Evolutionary conservation across 1,139 yeast genomes (phyloP).

Genomic region (Blastobotrys indianensis): DNA sequence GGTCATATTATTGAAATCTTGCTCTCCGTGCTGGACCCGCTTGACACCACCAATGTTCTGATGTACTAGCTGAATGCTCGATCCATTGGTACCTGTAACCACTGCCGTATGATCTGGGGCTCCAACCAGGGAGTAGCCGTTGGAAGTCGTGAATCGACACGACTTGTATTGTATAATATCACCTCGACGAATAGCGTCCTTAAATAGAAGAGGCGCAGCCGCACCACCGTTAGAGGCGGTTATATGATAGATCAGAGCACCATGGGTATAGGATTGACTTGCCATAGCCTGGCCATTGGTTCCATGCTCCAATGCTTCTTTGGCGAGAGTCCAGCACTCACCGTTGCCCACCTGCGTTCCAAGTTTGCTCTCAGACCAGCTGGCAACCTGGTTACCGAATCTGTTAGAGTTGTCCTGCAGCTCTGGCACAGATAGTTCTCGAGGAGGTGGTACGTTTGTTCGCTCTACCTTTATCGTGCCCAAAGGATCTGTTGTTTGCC

Average conservation of each 20-base stretch:
- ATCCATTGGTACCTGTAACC: constrained; percentile 37
- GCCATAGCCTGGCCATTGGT: constrained; percentile 61
- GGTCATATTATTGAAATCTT: constrained; percentile 41
- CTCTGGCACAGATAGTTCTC: constrained; percentile 38
- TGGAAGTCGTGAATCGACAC: constrained; percentile 39
- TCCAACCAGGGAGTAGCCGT: constrained; percentile 37
- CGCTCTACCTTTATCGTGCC: constrained; percentile 33
- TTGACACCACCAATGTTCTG: constrained; percentile 54
- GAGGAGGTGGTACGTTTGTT: constrained; percentile 49
- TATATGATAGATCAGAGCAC: constrained; percentile 47
- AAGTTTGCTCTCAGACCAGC: constrained; percentile 53
- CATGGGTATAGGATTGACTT: constrained; percentile 51
- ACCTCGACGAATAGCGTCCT: constrained; percentile 39
- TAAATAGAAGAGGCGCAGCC: constrained; percentile 24
- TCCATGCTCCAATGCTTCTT: constrained; percentile 53
- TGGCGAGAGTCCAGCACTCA: constrained; percentile 76
- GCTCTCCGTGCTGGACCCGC: constrained; percentile 43
- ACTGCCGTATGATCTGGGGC: constrained; percentile 66
- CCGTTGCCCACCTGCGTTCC: constrained; percentile 62
- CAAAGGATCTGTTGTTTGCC: constrained; percentile 36
- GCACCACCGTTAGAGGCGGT: constrained; percentile 22
- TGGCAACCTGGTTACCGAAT: constrained; percentile 46
- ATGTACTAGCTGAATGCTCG: constrained; percentile 44
- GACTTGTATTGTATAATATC: constrained; percentile 43
- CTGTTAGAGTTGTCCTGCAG: constrained; percentile 30